Conservation (phyloP, 225 moss, liverwort and hornwort genomes). For the Sphagnum contortum region DNA sequence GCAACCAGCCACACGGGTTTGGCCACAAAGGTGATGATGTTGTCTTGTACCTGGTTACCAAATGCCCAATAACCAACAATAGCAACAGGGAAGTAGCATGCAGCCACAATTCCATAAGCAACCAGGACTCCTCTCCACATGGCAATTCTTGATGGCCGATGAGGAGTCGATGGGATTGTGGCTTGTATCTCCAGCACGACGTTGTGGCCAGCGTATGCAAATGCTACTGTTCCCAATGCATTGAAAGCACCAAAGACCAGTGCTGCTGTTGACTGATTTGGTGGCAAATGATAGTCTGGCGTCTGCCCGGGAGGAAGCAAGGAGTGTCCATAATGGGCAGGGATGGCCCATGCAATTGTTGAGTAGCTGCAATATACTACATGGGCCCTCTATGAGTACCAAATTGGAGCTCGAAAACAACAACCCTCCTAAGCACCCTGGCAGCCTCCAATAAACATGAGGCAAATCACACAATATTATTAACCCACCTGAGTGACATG, state of each 20-base stretch:
- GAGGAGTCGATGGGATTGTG: constrained; percentile 19
- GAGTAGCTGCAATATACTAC: constrained; percentile 12
- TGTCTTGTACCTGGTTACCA: constrained; percentile 4
- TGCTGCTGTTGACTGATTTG: background rate
- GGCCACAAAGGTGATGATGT: constrained; percentile 7
- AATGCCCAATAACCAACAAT: constrained; percentile 19
- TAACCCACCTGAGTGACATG: constrained; percentile 22
- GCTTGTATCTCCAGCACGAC: constrained; percentile 34
- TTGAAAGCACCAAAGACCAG: constrained; percentile 11
- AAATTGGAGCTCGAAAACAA: background rate
- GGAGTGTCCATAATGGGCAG: background rate
- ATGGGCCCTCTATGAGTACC: background rate
- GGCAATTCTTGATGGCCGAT: constrained; percentile 14
- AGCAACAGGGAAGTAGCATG: constrained; percentile 27
- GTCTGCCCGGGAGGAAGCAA: background rate
- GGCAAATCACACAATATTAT: background rate
- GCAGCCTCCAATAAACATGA: no score
- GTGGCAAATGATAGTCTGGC: constrained; percentile 6
- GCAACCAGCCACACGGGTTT: constrained; percentile 18
- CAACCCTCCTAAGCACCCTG: background rate
- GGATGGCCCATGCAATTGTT: constrained; percentile 22
- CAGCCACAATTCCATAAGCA: constrained; percentile 14
- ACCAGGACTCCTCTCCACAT: constrained; percentile 25
- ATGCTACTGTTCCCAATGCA: constrained; percentile 19
- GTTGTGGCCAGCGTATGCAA: constrained; percentile 35